Evolutionary conservation across 495 filamentous ascomycete genomes (phyloP).

Genomic region (Cercophora samala): DNA sequence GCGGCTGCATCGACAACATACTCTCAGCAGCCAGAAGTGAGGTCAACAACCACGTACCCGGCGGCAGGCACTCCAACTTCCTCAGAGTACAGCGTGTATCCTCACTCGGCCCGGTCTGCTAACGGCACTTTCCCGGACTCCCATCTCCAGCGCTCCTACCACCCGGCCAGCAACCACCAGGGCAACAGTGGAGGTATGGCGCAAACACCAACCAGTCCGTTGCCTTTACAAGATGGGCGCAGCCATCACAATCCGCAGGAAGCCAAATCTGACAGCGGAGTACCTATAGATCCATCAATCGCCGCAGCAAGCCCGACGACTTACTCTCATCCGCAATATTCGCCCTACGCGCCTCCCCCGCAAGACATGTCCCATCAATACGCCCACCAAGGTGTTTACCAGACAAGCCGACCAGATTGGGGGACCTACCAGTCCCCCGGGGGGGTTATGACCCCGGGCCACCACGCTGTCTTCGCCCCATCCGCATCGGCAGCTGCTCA

Average conservation of each 20-base stretch:
- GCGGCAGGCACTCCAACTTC: conserved; percentile 80
- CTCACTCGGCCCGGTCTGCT: conserved; percentile 72
- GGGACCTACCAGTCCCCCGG: conserved; percentile 64
- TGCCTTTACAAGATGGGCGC: conserved; percentile 71
- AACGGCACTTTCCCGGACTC: conserved; percentile 60
- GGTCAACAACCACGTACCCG: conserved; percentile 65
- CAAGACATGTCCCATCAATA: conserved; percentile 73
- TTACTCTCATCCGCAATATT: conserved; percentile 72
- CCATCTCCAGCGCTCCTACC: conserved; percentile 69
- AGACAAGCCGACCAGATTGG: conserved; percentile 74
- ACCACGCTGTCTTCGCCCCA: conserved; percentile 49
- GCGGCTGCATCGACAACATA: conserved; percentile 82
- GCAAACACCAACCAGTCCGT: conserved; percentile 93
- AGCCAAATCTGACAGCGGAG: conserved; percentile 88
- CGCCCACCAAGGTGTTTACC: conserved; percentile 55
- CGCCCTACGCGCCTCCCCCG: conserved; percentile 75
- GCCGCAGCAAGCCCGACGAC: conserved; percentile 87
- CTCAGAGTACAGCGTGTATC: conserved; percentile 74
- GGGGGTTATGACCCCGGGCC: conserved; percentile 49
- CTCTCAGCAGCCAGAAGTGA: conserved; percentile 70
- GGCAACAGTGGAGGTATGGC: conserved; percentile 87
- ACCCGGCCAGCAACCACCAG: conserved; percentile 66
- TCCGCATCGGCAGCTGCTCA: conserved; percentile 52
- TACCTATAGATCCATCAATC: conserved; percentile 98
- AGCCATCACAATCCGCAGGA: conserved; percentile 65